These are phyloP conservation scores for Stephanodiscus minutulus DNA, from an alignment of 108 stramenopile genomes.

Conservation along the genomic window DNA sequence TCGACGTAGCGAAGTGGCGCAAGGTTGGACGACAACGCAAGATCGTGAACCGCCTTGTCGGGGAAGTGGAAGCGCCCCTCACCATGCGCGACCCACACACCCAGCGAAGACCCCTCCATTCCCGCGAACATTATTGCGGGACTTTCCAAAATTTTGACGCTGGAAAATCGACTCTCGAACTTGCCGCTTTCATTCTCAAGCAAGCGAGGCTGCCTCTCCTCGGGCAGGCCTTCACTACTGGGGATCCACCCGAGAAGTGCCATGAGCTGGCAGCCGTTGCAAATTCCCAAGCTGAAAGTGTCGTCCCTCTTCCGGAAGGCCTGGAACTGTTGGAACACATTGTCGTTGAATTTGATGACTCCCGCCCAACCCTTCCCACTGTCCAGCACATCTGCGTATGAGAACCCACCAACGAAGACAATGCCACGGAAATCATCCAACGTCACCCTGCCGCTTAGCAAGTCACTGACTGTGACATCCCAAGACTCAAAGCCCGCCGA, in stretches of 20 bases:
- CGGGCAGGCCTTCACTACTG: constrained; percentile 63
- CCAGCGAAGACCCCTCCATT: constrained; percentile 97
- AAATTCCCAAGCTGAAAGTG: constrained; percentile 98
- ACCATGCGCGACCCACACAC: constrained; percentile 99
- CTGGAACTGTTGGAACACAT: constrained; percentile 92
- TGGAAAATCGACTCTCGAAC: constrained; percentile 95
- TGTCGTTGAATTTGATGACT: constrained; percentile 95
- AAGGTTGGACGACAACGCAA: constrained; percentile 71
- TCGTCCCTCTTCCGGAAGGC: constrained; percentile 89
- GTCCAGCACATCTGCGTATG: constrained; percentile 97
- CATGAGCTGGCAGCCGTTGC: constrained; percentile 99
- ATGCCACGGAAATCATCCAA: constrained; percentile 93
- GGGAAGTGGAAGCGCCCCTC: constrained; percentile 98
- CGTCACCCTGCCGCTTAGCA: constrained; percentile 73
- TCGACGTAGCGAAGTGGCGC: constrained; percentile 96
- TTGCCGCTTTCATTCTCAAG: constrained; percentile 96
- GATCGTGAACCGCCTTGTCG: constrained; percentile 69
- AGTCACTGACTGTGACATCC: constrained; percentile 94
- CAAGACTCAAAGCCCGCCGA: constrained; percentile 96
- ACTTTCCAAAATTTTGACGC: constrained; percentile 81
- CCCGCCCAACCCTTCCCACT: constrained; percentile 99
- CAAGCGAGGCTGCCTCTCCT: constrained; percentile 92
- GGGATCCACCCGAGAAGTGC: constrained; percentile 99
- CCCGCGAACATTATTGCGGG: constrained; percentile 91
- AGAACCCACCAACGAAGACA: constrained; percentile 98